Base-by-base conservation (phyloP, 1,284 basidiomycete species). In the Rhodotorula sp. region DNA sequence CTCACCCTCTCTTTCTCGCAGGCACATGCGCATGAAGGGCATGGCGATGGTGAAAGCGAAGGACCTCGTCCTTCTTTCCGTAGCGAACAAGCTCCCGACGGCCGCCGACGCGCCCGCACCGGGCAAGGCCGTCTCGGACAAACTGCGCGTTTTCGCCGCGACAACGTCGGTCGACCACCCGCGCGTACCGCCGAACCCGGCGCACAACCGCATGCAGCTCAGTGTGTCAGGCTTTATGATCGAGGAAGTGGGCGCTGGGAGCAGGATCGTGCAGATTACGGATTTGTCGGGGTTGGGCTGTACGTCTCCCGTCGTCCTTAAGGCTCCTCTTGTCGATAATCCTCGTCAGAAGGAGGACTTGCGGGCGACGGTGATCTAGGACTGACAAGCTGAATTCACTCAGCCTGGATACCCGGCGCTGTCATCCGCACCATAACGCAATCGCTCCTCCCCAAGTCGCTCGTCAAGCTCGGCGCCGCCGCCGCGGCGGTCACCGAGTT, bases 11-110 rank as follows among this genome's bases (percentile, higher is more conserved):
- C 15, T 53, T 2, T 7, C 36, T 2, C n/a, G 21, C 37, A 62
- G 61, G 10, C 54, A 53, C 88, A 88, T 15, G 81, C 82, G 0
- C 87, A 88, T 12, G 87, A 88, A 17, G 88, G 89, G 1, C 85
- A 87, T 58, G 83, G 81, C 69, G 88, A 88, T 73, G 87, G 91
- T 71, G 89, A 91, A 79, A 46, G 60, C 71, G 0, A 75, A 75
- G 53, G 78, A 79, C 58, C 72, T 79, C 64, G 73, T 76, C 37
- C 67, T 79, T 5, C 69, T 79, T 15, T 78, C 77, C 2, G 64
- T 78, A 36, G 71, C 71, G 34, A 73, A 71, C 27, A 71, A 69
- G 19, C 55, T 79, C 6, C 44, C 67, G 0, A 53, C 54, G 27
- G 17, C 34, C 1, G 39, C 41, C 29, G 44, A 61, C 8, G 22